phyloP scores from a whole-genome alignment of 352 stramenopile species.

The Globisporangium iwayamae region DNA sequence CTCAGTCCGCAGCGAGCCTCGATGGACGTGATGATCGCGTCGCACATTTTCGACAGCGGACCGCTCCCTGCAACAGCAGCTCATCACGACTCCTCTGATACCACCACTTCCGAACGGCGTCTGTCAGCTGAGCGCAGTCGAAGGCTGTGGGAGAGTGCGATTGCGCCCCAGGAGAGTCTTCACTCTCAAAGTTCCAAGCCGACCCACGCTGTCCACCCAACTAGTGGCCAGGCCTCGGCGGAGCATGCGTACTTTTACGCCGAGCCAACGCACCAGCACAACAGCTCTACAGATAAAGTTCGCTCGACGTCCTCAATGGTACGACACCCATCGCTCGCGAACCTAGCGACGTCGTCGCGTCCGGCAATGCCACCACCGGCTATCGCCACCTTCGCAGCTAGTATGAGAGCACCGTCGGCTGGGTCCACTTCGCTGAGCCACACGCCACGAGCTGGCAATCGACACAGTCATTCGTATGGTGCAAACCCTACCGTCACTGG shows the following conservation, averaged over 20 bases:
- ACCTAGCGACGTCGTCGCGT: neutral
- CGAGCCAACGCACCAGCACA: neutral
- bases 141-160: slow-evolving; percentile 26
- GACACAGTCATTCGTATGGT: neutral
- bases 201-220: neutral
- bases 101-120: neutral
- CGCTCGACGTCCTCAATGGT: neutral
- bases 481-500: neutral
- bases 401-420: slow-evolving; percentile 4
- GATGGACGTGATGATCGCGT: slow-evolving; percentile 11
- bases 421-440: neutral
- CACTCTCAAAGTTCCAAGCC: neutral
- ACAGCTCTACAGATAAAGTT: neutral
- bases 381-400: neutral
- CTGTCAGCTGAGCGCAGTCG: slow-evolving; percentile 20
- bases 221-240: neutral
- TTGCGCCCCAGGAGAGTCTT: neutral
- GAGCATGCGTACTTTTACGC: neutral
- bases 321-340: neutral
- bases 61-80: neutral
- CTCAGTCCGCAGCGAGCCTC: slow-evolving; percentile 6
- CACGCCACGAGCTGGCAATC: neutral
- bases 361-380: neutral
- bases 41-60: slow-evolving; percentile 12
- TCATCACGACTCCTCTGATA: neutral